Evolutionary conservation across 2,329 filamentous ascomycete species (phyloP).

Genomic region (Intubia oerlemansii): DNA sequence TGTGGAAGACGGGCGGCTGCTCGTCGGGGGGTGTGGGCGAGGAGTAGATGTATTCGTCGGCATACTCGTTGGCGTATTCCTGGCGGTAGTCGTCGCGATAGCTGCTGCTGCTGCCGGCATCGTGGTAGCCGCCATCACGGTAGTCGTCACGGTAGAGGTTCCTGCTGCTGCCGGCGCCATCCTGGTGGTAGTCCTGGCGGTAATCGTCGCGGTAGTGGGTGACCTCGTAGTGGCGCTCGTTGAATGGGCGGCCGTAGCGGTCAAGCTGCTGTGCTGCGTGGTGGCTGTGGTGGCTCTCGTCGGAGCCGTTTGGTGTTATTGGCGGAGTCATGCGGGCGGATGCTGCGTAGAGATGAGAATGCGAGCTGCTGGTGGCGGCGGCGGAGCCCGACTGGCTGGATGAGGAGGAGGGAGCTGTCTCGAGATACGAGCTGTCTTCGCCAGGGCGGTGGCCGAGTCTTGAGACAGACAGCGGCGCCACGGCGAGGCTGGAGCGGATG

Average conservation of each 20-base stretch:
- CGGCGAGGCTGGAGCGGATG: slow-evolving; percentile 35
- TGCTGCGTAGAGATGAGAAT: slow-evolving; percentile 24
- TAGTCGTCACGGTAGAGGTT: too few species aligned
- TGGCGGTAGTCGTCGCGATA: not conserved
- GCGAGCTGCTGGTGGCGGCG: too few species aligned
- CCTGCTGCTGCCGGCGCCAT: too few species aligned
- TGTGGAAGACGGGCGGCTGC: slow-evolving; percentile 59
- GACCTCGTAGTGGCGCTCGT: too few species aligned
- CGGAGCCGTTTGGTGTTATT: slow-evolving; percentile 47
- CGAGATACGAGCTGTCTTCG: too few species aligned
- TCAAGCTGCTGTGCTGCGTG: not conserved
- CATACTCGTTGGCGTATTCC: slow-evolving; percentile 2
- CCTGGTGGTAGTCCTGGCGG: not conserved
- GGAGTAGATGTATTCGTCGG: slow-evolving; percentile 3
- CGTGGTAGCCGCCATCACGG: too few species aligned
- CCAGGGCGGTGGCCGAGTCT: too few species aligned
- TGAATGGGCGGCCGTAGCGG: not conserved
- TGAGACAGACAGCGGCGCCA: slow-evolving; percentile 36
- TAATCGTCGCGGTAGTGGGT: slow-evolving; percentile 2
- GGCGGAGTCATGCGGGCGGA: slow-evolving; percentile 61
- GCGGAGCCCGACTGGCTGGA: too few species aligned
- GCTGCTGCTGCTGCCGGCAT: too few species aligned
- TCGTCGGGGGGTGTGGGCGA: slow-evolving; percentile 21
- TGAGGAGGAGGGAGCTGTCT: too few species aligned
- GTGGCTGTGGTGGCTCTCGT: slow-evolving; percentile 27